Conservation (phyloP, 1,284 basidiomycete species). For the Clitocybe nebularis region DNA sequence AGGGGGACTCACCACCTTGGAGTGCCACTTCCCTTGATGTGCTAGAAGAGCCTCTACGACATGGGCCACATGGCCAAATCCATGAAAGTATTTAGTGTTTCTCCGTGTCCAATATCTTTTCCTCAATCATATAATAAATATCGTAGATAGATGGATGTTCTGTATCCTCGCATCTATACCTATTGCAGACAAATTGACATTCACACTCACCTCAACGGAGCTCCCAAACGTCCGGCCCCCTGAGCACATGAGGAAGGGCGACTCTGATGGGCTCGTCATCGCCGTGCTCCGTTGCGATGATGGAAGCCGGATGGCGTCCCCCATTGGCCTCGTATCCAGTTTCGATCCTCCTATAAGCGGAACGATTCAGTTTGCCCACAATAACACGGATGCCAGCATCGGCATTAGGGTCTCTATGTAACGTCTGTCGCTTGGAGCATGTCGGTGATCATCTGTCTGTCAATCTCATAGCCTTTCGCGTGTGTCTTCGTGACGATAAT, state of each 20-base stretch:
- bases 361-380: background rate
- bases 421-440: background rate
- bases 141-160: too few relatives aligned
- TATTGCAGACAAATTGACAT: background rate
- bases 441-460: constrained; percentile 1
- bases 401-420: background rate
- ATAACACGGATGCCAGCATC: background rate
- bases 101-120: too few relatives aligned
- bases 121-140: too few relatives aligned
- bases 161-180: too few relatives aligned
- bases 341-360: background rate
- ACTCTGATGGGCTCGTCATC: constrained; percentile 1
- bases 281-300: background rate
- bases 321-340: background rate
- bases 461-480: background rate
- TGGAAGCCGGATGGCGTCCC: background rate
- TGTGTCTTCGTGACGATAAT: background rate
- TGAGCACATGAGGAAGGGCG: constrained; percentile 1
- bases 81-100: too few relatives aligned
- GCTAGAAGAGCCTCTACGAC: too few relatives aligned
- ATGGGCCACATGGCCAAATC: too few relatives aligned
- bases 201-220: background rate
- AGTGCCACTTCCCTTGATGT: too few relatives aligned
- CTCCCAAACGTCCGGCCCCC: constrained; percentile 1
- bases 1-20: too few relatives aligned